These are phyloP conservation scores for Poa annua DNA, from an alignment of 176 grass and related monocot genomes.

Conservation along the genomic window DNA sequence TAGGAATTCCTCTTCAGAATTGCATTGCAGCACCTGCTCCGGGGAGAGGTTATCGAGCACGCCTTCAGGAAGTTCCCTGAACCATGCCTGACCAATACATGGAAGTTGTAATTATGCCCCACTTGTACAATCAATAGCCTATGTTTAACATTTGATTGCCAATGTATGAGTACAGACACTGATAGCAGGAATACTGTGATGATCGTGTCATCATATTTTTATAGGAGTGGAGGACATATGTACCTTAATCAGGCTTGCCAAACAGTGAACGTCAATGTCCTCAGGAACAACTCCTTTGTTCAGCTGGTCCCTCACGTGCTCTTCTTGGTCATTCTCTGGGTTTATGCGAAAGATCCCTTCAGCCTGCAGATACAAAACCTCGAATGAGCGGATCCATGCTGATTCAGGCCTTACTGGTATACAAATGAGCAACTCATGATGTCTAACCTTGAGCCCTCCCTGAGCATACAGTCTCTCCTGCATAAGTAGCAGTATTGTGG, in stretches of 20 bases:
- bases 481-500: constrained; percentile 90
- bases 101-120: neutral
- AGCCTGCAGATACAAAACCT: constrained; percentile 47
- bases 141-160: neutral
- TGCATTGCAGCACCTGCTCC: constrained; percentile 80
- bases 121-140: neutral
- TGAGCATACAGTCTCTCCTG: constrained; percentile 85
- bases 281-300: constrained; percentile 81
- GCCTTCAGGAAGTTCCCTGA: constrained; percentile 94
- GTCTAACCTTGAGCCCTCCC: constrained; percentile 72
- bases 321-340: constrained; percentile 90
- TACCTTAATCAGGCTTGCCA: constrained; percentile 95
- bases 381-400: neutral
- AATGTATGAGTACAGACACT: neutral
- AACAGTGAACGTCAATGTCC: constrained; percentile 90
- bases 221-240: neutral
- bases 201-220: neutral
- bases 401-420: neutral
- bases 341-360: constrained; percentile 97
- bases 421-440: neutral
- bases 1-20: constrained; percentile 81
- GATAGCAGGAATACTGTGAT: neutral
- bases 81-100: constrained; percentile 67
- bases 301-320: constrained; percentile 77
- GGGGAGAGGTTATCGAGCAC: constrained; percentile 81